Conservation (phyloP, 1,139 yeast species). For the Nakaseomyces glabratus region DNA sequence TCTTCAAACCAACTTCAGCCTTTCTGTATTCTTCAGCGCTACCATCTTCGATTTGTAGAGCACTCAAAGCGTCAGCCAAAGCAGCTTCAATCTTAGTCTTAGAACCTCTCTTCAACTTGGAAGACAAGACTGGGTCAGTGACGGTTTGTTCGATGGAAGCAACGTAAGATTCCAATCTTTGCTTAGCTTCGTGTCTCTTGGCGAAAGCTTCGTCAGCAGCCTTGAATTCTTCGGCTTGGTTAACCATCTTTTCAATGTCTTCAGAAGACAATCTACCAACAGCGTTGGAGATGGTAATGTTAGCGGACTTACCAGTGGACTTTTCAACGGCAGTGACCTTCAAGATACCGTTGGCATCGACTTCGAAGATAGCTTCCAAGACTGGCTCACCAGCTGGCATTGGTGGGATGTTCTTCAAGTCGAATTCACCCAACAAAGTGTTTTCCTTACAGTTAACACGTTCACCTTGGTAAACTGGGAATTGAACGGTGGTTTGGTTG, state of each 20-base stretch:
- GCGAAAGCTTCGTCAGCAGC: constrained; percentile 97
- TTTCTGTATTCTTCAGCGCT: constrained; percentile 94
- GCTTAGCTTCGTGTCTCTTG: constrained; percentile 98
- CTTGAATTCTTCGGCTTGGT: constrained; percentile 97
- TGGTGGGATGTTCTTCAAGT: constrained; percentile 95
- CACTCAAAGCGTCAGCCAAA: constrained; percentile 93
- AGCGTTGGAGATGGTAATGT: constrained; percentile 97
- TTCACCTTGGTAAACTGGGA: constrained; percentile 99
- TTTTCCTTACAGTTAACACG: constrained; percentile 97
- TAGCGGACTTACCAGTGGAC: constrained; percentile 96
- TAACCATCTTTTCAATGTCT: constrained; percentile 95
- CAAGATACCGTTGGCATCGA: constrained; percentile 97
- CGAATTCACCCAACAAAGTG: constrained; percentile 97
- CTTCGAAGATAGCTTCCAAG: constrained; percentile 95
- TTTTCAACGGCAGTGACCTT: constrained; percentile 98
- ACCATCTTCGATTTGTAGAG: constrained; percentile 92
- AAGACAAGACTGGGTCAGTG: constrained; percentile 94
- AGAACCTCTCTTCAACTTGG: constrained; percentile 93
- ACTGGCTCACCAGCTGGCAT: constrained; percentile 98
- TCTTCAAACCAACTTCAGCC: constrained; percentile 96
- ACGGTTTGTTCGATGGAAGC: constrained; percentile 91
- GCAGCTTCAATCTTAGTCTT: constrained; percentile 96
- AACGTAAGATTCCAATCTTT: constrained; percentile 96
- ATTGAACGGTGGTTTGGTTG: constrained; percentile 96
- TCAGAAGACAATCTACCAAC: constrained; percentile 94